Evolutionary conservation across 768 basidiomycete species (phyloP).

Genomic region (Leccinellum albellum): DNA sequence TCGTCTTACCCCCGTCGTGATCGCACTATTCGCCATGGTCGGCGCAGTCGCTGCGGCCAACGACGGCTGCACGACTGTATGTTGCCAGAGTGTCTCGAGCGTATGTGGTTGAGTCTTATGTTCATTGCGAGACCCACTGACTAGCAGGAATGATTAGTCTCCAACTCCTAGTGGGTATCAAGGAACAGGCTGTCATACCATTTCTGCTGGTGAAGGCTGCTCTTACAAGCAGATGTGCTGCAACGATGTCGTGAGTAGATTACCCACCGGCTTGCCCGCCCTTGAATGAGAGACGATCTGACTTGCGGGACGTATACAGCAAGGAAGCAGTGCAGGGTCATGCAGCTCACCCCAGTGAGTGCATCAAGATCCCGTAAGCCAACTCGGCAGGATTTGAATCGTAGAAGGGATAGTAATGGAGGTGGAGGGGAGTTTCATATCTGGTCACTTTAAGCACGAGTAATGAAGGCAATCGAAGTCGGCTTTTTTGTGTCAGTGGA

Average conservation of each 20-base stretch:
- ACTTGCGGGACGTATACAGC: neutral
- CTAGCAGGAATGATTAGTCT: neutral
- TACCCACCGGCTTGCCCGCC: neutral
- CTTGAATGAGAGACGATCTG: neutral
- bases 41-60: neutral
- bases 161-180: neutral
- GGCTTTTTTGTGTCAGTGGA: neutral
- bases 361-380: neutral
- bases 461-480: neutral
- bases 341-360: neutral
- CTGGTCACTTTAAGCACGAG: neutral
- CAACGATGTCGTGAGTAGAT: neutral
- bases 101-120: neutral
- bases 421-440: neutral
- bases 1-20: neutral
- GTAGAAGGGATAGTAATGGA: neutral
- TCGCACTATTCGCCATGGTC: neutral
- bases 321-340: neutral
- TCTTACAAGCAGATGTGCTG: constrained; percentile 4
- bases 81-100: neutral
- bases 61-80: neutral
- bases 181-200: neutral
- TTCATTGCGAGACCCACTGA: neutral
- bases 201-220: neutral
- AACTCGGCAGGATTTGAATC: neutral